These are phyloP conservation scores for Aquilaria malaccensis DNA, from an alignment of 345 rosid species.

Conservation along the genomic window DNA sequence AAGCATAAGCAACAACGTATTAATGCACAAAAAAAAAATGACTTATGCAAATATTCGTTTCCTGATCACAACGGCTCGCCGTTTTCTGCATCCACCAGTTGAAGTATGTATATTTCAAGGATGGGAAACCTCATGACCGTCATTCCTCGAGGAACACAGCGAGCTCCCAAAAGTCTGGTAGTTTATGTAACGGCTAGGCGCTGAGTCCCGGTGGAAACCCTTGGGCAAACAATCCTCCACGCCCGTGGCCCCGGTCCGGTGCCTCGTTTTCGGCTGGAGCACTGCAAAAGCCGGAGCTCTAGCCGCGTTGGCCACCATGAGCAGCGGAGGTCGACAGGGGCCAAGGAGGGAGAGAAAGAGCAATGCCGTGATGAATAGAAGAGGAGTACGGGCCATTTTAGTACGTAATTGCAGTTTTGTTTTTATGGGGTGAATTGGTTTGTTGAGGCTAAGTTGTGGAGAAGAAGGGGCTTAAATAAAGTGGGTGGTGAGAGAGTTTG, in stretches of 20 bases:
- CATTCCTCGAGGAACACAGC: slow-evolving; percentile 16
- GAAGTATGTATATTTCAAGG: no score
- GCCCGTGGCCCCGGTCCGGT: neutral
- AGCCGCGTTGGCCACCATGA: neutral
- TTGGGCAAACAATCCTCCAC: slow-evolving; percentile 49
- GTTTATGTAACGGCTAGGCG: slow-evolving; percentile 54
- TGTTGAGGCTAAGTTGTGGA: no score
- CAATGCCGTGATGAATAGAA: neutral
- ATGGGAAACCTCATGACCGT: no score
- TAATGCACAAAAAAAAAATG: no score
- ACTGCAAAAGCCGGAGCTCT: slow-evolving; percentile 1
- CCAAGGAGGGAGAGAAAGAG: neutral
- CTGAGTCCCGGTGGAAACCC: slow-evolving; percentile 43
- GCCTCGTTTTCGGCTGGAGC: slow-evolving; percentile 16
- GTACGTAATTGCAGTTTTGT: no score
- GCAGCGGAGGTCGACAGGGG: no score
- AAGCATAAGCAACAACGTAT: no score
- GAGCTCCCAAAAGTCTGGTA: slow-evolving; percentile 28
- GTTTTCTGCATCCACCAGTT: neutral
- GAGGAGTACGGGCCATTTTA: no score
- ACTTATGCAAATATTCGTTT: no score
- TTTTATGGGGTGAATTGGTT: no score
- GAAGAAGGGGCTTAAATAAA: no score
- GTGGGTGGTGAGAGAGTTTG: no score
- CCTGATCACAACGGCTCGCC: neutral